Percentiles rank a stretch among this genome's conserved stretches.
Evolutionary conservation across 176 grass and related monocot genomes (phyloP).

Genomic region (Juncus inflexus): DNA sequence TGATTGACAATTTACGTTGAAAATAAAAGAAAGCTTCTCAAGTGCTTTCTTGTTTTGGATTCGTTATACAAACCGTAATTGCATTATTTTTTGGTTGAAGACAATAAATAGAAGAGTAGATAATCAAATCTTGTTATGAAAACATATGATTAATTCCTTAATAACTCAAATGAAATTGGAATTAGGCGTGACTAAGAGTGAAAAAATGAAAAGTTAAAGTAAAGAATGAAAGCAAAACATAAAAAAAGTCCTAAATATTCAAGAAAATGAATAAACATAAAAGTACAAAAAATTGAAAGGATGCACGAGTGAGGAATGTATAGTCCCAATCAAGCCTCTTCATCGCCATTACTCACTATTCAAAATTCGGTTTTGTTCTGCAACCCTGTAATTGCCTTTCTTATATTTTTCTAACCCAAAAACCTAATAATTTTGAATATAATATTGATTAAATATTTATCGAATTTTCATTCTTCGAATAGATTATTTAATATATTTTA

Average conservation of each 20-base stretch:
- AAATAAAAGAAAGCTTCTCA: no score
- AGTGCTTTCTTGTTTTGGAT: no score
- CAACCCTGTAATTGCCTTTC: background rate
- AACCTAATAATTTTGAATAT: background rate
- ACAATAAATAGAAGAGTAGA: no score
- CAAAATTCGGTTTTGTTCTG: conserved; percentile 6
- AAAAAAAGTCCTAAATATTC: background rate
- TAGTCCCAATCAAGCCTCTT: background rate
- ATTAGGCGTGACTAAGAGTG: background rate
- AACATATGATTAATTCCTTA: no score
- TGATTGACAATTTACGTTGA: no score
- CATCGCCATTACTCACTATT: conserved; percentile 6
- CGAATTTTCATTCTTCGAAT: no score
- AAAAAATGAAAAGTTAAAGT: background rate
- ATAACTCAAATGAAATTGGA: background rate
- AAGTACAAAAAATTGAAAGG: background rate
- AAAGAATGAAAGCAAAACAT: background rate
- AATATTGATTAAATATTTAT: background rate
- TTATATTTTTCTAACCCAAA: background rate
- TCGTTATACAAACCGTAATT: no score
- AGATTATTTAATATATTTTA: no score
- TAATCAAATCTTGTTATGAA: no score
- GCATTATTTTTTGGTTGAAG: no score
- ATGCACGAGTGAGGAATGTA: background rate
- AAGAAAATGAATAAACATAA: background rate